These are phyloP conservation scores for Amanita pseudoporphyria DNA, from an alignment of 768 basidiomycete species.

Conservation along the genomic window DNA sequence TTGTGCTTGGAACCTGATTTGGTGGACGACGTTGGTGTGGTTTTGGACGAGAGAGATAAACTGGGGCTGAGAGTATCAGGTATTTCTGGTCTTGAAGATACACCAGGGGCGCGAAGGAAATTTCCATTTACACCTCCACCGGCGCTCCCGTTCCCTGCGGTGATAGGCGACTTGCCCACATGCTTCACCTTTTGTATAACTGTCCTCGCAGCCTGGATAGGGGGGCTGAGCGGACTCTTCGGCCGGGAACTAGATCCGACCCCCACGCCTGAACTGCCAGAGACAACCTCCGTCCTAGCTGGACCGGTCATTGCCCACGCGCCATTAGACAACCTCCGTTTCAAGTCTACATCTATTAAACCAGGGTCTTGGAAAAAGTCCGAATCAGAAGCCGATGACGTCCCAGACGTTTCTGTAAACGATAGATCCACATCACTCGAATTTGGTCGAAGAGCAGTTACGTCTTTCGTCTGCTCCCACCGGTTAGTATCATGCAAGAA, in stretches of 20 bases:
- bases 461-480: constrained; percentile 15
- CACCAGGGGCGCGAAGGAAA: neutral
- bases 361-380: constrained; percentile 14
- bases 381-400: constrained; percentile 17
- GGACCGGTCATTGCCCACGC: neutral
- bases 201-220: constrained; percentile 5
- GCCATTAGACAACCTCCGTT: neutral
- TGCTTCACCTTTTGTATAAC: constrained; percentile 2
- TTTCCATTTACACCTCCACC: neutral
- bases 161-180: neutral
- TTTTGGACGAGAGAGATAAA: neutral
- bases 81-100: neutral
- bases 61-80: neutral
- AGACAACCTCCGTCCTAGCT: neutral
- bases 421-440: neutral
- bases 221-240: neutral
- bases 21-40: neutral
- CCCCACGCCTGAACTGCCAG: too few species aligned
- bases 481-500: too few species aligned
- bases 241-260: too few species aligned
- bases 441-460: constrained; percentile 1
- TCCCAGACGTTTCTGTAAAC: constrained; percentile 12
- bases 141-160: neutral
- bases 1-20: constrained; percentile 36
- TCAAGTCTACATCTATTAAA: constrained; percentile 12